Percentiles rank a stretch among this genome's conserved stretches.
Conservation (phyloP, 163 green algal species). For the Chlorella variabilis region DNA sequence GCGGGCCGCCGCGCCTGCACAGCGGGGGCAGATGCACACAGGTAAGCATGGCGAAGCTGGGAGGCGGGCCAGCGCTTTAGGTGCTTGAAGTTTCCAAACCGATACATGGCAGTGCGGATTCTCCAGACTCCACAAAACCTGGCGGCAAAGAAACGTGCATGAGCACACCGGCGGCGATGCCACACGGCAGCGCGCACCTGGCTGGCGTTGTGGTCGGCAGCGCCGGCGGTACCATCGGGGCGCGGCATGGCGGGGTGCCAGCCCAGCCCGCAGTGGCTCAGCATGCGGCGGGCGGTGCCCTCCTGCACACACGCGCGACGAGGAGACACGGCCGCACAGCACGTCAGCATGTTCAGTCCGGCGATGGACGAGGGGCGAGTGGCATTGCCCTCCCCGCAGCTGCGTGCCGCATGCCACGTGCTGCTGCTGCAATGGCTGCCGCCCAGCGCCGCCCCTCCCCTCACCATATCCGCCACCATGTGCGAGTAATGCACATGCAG, state of each 20-base stretch:
- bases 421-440: too few relatives aligned
- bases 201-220: neutral
- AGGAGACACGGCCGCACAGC: neutral
- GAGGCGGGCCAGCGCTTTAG: too few relatives aligned
- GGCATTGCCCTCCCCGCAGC: too few relatives aligned
- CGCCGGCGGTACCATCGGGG: neutral
- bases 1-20: neutral
- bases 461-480: constrained; percentile 15
- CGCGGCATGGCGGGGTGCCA: constrained; percentile 49
- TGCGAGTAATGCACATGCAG: constrained; percentile 33
- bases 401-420: too few relatives aligned
- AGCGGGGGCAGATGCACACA: neutral
- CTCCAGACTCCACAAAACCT: too few relatives aligned
- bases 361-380: too few relatives aligned
- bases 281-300: constrained; percentile 39
- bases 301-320: constrained; percentile 27
- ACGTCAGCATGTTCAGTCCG: neutral
- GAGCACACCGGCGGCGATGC: too few relatives aligned
- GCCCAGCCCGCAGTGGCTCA: constrained; percentile 58
- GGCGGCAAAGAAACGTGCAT: too few relatives aligned
- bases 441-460: neutral
- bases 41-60: neutral
- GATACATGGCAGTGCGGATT: too few relatives aligned
- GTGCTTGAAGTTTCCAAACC: too few relatives aligned
- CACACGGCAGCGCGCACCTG: neutral